A percentile compares a stretch with the other conserved stretches of the same genome.
phyloP scores from a whole-genome alignment of 139 green algal genomes.

The Coelastrella sp. region DNA sequence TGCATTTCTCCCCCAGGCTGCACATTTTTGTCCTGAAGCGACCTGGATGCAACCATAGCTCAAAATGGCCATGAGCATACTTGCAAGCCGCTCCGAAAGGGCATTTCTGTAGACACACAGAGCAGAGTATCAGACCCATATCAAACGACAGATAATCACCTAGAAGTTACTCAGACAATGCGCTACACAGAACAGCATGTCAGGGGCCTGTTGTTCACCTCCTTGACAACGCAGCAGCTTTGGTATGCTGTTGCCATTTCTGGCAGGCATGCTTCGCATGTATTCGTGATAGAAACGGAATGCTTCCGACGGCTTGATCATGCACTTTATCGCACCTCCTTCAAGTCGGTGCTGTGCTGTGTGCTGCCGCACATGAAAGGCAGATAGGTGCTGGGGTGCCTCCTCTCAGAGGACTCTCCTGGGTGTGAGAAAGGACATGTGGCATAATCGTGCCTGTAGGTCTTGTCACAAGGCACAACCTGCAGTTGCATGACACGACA shows the following conservation, averaged over 20 bases:
- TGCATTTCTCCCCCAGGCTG: slow-evolving; percentile 72
- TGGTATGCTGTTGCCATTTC: too few species aligned
- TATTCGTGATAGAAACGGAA: too few species aligned
- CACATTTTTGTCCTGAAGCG: slow-evolving; percentile 86
- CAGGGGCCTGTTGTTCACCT: too few species aligned
- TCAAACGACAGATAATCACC: too few species aligned
- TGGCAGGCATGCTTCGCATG: too few species aligned
- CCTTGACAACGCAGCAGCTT: too few species aligned
- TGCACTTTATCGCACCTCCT: slow-evolving; percentile 39
- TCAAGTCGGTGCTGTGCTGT: slow-evolving; percentile 45
- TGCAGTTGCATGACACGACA: slow-evolving; percentile 16
- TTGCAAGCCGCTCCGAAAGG: slow-evolving; percentile 80
- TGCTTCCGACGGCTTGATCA: too few species aligned
- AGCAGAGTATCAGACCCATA: not conserved
- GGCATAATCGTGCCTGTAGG: slow-evolving; percentile 78
- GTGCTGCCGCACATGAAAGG: slow-evolving; percentile 64
- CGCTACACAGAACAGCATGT: too few species aligned
- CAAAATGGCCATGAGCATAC: slow-evolving; percentile 92
- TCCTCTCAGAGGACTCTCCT: slow-evolving; percentile 84
- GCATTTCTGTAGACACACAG: slow-evolving; percentile 38
- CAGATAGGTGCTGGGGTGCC: slow-evolving; percentile 52
- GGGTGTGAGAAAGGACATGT: slow-evolving; percentile 90
- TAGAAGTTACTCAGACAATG: too few species aligned
- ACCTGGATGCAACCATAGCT: slow-evolving; percentile 92
- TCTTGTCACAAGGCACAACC: slow-evolving; percentile 70